A percentile compares a stretch with the other conserved stretches of the same genome.
Conservation (phyloP, 179 eudicot species). For the Drosera spatulata region DNA sequence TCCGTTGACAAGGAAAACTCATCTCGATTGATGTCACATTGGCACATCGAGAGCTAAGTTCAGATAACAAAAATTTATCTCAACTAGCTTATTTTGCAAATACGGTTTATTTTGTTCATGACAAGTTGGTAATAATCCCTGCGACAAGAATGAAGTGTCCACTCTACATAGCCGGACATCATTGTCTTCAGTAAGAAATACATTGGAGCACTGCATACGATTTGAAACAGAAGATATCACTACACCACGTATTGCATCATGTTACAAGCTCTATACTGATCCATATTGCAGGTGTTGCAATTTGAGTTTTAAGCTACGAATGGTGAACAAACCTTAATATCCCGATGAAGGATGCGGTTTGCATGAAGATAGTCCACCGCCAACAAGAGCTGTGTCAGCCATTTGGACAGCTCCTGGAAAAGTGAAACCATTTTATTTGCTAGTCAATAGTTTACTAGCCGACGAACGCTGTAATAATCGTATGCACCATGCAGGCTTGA, state of each 20-base stretch:
- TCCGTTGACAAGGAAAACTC: not conserved
- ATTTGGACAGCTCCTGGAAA: conserved; percentile 78
- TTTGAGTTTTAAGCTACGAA: not conserved
- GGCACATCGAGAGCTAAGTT: not conserved
- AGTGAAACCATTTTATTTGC: not conserved
- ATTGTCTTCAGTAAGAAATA: conserved; percentile 71
- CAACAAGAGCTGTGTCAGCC: conserved; percentile 77
- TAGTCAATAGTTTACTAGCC: no score
- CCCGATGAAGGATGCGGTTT: conserved; percentile 84
- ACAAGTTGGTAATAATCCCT: no score
- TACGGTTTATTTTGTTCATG: not conserved
- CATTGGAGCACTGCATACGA: conserved; percentile 49
- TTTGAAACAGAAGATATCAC: not conserved
- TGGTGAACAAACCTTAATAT: conserved; percentile 59
- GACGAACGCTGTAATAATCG: not conserved
- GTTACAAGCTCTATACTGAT: not conserved
- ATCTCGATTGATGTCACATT: not conserved
- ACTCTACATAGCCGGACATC: conserved; percentile 73
- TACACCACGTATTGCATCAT: no score
- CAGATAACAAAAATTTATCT: no score
- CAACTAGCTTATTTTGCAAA: not conserved
- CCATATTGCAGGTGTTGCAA: not conserved
- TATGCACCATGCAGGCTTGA: not conserved
- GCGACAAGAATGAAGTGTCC: not conserved
- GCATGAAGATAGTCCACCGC: conserved; percentile 93